A percentile compares a stretch with the other conserved stretches of the same genome.
These are phyloP conservation scores for Aspergillus neoniger DNA, from an alignment of 2,329 filamentous ascomycete species.

Conservation along the genomic window DNA sequence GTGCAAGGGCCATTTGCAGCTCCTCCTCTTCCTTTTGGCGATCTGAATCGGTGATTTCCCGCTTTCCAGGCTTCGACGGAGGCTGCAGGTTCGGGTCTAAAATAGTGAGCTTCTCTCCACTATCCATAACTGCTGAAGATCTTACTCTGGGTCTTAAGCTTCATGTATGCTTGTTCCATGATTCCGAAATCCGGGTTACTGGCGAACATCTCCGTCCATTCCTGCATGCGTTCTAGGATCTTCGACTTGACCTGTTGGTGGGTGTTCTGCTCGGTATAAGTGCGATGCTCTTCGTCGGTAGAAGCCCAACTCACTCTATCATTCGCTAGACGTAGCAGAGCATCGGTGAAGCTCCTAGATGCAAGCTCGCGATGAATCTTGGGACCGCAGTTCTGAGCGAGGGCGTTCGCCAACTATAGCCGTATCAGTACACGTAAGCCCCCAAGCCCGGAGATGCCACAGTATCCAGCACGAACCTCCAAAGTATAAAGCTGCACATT, in stretches of 20 bases:
- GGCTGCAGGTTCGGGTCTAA: constrained; percentile 84
- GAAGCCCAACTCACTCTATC: constrained; percentile 60
- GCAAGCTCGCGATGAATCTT: constrained; percentile 86
- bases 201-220: constrained; percentile 94
- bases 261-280: constrained; percentile 64
- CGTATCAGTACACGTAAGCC: constrained; percentile 8
- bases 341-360: constrained; percentile 90
- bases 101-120: constrained; percentile 22
- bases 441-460: neutral
- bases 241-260: constrained; percentile 96
- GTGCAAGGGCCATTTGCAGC: constrained; percentile 88
- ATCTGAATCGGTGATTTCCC: constrained; percentile 83
- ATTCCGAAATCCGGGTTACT: constrained; percentile 89
- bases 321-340: constrained; percentile 82
- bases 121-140: neutral
- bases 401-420: constrained; percentile 77
- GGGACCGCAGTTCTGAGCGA: constrained; percentile 88
- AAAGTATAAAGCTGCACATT: constrained; percentile 96
- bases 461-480: constrained; percentile 56
- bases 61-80: constrained; percentile 91
- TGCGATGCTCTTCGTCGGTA: constrained; percentile 4
- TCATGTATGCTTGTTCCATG: constrained; percentile 93
- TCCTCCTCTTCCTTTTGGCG: constrained; percentile 96
- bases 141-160: constrained; percentile 71
- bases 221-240: constrained; percentile 93